A percentile compares a stretch with the other conserved stretches of the same genome.
These are phyloP conservation scores for Trichosporon inkin DNA, from an alignment of 1,284 basidiomycete species.

Conservation along the genomic window DNA sequence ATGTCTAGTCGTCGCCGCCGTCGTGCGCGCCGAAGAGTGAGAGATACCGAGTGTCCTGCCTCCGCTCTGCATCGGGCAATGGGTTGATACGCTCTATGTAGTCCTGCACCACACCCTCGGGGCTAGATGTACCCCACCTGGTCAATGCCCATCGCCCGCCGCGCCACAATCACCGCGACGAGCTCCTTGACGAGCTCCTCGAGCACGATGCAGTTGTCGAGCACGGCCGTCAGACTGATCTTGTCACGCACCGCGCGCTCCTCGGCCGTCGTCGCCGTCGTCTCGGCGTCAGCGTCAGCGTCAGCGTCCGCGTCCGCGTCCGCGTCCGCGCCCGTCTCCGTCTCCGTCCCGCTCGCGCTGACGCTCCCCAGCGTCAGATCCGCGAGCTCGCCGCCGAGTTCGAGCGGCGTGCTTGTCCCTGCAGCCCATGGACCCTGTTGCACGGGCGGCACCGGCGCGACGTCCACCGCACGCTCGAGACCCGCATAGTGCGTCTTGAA, in stretches of 20 bases:
- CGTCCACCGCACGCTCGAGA: conserved; percentile 63
- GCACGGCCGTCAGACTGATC: conserved; percentile 62
- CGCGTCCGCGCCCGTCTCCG: conserved; percentile 21
- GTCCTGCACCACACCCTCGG: not conserved
- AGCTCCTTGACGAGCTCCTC: conserved; percentile 96
- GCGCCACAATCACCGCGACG: conserved; percentile 76
- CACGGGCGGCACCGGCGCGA: conserved; percentile 61
- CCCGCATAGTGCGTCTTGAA: conserved; percentile 75
- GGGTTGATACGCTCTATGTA: not conserved
- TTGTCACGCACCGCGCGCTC: conserved; percentile 54
- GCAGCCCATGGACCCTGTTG: conserved; percentile 62
- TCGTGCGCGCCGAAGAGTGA: too few species aligned
- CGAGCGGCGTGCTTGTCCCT: conserved; percentile 26
- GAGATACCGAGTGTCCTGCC: too few species aligned
- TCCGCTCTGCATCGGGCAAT: not conserved
- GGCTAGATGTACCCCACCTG: conserved; percentile 40
- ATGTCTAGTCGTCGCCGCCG: too few species aligned
- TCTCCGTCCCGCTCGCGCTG: conserved; percentile 4
- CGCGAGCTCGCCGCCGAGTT: not conserved
- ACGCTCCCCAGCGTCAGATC: not conserved
- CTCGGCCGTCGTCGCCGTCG: not conserved
- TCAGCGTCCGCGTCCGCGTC: conserved; percentile 13
- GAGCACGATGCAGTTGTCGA: conserved; percentile 92
- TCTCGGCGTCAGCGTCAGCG: not conserved
- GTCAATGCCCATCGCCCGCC: conserved; percentile 82